Conservation (phyloP, 768 basidiomycete genomes). For the Tylopilus intermedius region DNA sequence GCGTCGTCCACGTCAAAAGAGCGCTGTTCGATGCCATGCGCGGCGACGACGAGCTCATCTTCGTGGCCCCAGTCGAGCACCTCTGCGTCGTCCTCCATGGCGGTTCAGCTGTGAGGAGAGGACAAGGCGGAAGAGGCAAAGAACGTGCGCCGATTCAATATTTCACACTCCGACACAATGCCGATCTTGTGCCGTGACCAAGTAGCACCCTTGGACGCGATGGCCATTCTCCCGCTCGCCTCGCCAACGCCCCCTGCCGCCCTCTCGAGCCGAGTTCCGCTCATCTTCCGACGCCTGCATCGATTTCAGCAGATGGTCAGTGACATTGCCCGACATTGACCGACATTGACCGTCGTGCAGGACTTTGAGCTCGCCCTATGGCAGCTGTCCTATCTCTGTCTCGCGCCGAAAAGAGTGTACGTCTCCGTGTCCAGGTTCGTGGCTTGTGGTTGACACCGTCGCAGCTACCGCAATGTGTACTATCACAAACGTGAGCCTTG, state of each 20-base stretch:
- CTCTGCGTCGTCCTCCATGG: conserved; percentile 66
- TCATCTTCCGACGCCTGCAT: conserved; percentile 75
- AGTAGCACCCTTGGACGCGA: conserved; percentile 3
- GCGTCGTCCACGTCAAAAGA: conserved; percentile 36
- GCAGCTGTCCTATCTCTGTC: conserved; percentile 91
- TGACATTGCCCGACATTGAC: not conserved
- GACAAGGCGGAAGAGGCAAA: conserved; percentile 8
- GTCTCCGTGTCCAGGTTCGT: conserved; percentile 16
- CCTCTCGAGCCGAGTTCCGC: conserved; percentile 57
- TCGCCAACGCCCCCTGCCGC: conserved; percentile 18
- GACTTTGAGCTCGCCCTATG: conserved; percentile 96
- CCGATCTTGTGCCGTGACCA: conserved; percentile 17
- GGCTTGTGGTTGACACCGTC: conserved; percentile 10
- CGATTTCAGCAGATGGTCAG: conserved; percentile 85
- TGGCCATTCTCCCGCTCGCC: conserved; percentile 33
- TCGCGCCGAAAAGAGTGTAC: conserved; percentile 89
- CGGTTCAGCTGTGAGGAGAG: conserved; percentile 15
- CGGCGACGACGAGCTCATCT: conserved; percentile 41
- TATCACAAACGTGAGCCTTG: conserved; percentile 83
- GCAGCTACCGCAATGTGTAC: conserved; percentile 91
- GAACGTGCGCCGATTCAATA: conserved; percentile 15
- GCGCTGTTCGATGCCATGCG: conserved; percentile 36
- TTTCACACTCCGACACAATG: conserved; percentile 16
- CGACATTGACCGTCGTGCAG: conserved; percentile 36
- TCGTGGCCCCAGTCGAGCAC: conserved; percentile 66